These are phyloP conservation scores for Extremus antarcticus DNA, from an alignment of 495 filamentous ascomycete genomes.

Conservation along the genomic window DNA sequence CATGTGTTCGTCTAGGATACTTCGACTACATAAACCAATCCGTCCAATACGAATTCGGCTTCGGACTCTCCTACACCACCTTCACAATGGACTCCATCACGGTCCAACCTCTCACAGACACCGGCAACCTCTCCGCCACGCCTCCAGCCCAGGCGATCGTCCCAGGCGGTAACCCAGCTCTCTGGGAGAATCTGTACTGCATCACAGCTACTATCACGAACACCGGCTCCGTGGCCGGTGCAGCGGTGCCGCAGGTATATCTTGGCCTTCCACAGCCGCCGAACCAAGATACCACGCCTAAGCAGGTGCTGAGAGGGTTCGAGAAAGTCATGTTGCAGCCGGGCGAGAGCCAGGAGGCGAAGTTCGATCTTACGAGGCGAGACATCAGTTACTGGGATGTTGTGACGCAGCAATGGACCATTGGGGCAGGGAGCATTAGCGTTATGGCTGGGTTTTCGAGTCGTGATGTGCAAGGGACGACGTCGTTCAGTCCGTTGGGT, in stretches of 20 bases:
- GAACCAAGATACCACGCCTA: neutral
- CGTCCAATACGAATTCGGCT: constrained; percentile 62
- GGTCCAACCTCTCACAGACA: neutral
- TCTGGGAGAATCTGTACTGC: constrained; percentile 47
- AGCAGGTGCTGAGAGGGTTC: constrained; percentile 17
- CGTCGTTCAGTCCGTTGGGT: constrained; percentile 5
- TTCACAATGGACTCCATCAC: constrained; percentile 30
- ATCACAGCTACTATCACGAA: constrained; percentile 46
- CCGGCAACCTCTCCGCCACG: constrained; percentile 3
- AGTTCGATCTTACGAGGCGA: constrained; percentile 11
- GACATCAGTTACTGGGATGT: constrained; percentile 20
- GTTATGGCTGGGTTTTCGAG: constrained; percentile 16
- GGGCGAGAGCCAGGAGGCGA: neutral
- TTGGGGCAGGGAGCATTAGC: constrained; percentile 10
- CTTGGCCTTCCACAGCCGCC: constrained; percentile 27
- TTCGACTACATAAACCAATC: constrained; percentile 54
- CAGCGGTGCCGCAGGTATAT: constrained; percentile 55
- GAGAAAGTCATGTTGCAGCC: constrained; percentile 9
- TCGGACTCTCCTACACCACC: constrained; percentile 58
- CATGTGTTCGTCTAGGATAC: constrained; percentile 26
- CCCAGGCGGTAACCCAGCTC: constrained; percentile 46
- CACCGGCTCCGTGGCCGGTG: constrained; percentile 36
- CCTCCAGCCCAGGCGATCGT: constrained; percentile 31
- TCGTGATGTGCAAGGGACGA: constrained; percentile 12
- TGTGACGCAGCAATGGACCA: constrained; percentile 12